A percentile compares a stretch with the other conserved stretches of the same genome.
phyloP scores from a whole-genome alignment of 371 early-diverging fungal genomes.

The Mucor velutinosus region DNA sequence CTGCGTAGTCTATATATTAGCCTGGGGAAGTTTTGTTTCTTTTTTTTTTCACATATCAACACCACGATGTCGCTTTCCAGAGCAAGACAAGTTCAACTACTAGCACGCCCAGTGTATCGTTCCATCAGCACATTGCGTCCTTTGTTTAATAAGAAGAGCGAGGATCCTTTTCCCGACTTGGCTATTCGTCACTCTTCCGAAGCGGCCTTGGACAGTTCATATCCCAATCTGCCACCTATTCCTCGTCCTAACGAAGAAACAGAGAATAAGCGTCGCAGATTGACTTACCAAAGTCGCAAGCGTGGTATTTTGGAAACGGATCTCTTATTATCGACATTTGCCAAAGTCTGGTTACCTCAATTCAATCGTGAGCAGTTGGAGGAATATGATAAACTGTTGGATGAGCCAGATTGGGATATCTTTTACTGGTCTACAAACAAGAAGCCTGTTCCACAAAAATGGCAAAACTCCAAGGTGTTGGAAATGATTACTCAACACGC shows the following conservation, averaged over 20 bases:
- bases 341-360: conserved; percentile 58
- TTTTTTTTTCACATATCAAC: not conserved
- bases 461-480: conserved; percentile 59
- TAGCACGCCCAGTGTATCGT: not conserved
- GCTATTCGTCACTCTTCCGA: conserved; percentile 50
- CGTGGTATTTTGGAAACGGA: conserved; percentile 96
- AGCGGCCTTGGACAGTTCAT: conserved; percentile 51
- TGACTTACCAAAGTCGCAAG: conserved; percentile 91
- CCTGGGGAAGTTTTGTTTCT: not conserved
- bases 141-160: not conserved
- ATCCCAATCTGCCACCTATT: conserved; percentile 64
- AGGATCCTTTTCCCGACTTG: conserved; percentile 51
- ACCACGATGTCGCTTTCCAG: conserved; percentile 1
- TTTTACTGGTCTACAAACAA: conserved; percentile 88
- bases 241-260: conserved; percentile 66
- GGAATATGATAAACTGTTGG: conserved; percentile 83
- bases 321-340: conserved; percentile 89
- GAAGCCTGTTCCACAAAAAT: conserved; percentile 63
- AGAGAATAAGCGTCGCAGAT: conserved; percentile 75
- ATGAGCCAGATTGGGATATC: conserved; percentile 96
- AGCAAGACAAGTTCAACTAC: not conserved
- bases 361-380: conserved; percentile 64
- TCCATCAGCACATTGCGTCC: not conserved
- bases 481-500: conserved; percentile 66
- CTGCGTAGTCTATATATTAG: not conserved